Evolutionary conservation across 2,329 filamentous ascomycete genomes (phyloP).

Genomic region (Fusarium pseudonygamai): DNA sequence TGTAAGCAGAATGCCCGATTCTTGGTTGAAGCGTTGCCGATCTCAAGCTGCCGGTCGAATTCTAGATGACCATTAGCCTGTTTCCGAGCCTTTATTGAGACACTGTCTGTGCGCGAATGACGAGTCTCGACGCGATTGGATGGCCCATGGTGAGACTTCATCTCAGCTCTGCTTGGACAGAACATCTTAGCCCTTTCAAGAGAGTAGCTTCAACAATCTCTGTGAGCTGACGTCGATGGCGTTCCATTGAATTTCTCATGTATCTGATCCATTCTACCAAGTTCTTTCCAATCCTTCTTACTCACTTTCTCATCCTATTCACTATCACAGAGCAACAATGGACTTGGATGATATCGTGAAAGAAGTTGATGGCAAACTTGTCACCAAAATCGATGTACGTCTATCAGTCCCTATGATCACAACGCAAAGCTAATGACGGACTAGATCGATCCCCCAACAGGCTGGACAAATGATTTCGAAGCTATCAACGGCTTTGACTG

Average conservation of each 20-base stretch:
- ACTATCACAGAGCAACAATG: neutral
- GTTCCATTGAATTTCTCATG: neutral
- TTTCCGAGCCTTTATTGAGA: neutral
- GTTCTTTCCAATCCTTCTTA: neutral
- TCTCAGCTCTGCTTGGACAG: neutral
- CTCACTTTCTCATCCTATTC: neutral
- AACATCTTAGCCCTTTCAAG: neutral
- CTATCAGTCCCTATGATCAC: neutral
- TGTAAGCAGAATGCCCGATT: neutral
- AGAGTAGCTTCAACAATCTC: neutral
- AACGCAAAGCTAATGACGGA: rapidly evolving
- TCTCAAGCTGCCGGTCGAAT: neutral
- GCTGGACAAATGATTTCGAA: neutral
- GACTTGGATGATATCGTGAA: neutral
- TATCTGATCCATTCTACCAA: neutral
- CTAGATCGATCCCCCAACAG: neutral
- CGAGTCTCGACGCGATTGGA: neutral
- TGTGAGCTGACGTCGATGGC: neutral
- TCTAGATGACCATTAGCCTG: neutral
- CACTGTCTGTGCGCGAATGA: neutral
- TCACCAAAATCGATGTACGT: neutral
- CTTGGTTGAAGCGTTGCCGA: neutral
- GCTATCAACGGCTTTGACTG: neutral
- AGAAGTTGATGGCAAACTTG: neutral
- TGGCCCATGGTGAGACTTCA: neutral